Evolutionary conservation across 2,329 filamentous ascomycete genomes (phyloP).

Genomic region (Cercospora berteroae): DNA sequence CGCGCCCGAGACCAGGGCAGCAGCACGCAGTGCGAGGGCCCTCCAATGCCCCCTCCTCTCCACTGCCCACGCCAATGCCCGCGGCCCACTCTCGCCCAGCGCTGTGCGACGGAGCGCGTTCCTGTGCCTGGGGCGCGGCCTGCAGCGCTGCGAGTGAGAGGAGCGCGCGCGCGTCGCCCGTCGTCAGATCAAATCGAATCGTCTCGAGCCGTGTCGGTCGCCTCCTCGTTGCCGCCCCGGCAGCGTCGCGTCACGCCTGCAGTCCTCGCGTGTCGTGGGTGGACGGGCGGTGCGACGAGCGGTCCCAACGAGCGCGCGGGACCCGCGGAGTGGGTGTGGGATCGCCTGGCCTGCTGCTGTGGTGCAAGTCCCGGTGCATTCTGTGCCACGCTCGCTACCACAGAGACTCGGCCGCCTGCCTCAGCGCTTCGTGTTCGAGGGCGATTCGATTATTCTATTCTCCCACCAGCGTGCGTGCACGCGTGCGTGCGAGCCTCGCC

Average conservation of each 20-base stretch:
- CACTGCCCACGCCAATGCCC: conserved; percentile 8
- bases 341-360: conserved; percentile 9
- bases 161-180: neutral
- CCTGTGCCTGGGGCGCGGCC: neutral
- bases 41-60: neutral
- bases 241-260: neutral
- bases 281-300: conserved; percentile 3
- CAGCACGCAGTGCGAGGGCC: neutral
- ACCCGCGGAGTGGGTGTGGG: conserved; percentile 10
- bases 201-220: neutral
- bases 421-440: conserved; percentile 9
- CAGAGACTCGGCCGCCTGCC: neutral
- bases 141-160: neutral
- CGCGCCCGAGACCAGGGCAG: conserved; percentile 8
- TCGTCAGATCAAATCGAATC: neutral
- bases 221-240: neutral
- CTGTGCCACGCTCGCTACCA: conserved; percentile 15
- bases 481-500: neutral
- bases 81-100: neutral
- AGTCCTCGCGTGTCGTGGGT: conserved; percentile 3
- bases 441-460: neutral
- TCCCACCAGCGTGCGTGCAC: neutral
- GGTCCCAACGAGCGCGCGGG: conserved; percentile 8
- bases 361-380: conserved; percentile 11
- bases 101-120: neutral